phyloP scores from a whole-genome alignment of 1,139 yeast species.

The Debaryomycetaceae sp. region DNA sequence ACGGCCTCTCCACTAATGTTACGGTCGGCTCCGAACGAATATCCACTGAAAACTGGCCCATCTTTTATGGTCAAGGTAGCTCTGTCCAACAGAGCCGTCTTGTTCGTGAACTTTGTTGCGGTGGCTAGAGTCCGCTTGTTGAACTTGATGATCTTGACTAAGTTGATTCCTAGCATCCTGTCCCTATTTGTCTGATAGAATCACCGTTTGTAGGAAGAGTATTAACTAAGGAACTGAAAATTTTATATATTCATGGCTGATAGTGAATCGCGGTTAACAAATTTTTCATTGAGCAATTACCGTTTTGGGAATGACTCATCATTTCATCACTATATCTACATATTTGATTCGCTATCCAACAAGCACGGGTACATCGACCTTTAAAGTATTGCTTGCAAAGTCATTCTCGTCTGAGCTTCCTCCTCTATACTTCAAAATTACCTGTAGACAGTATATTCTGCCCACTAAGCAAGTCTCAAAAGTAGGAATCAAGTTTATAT shows the following conservation, averaged over 20 bases:
- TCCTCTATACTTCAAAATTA: constrained; percentile 38
- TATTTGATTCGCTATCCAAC: constrained; percentile 27
- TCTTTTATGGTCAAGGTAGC: constrained; percentile 89
- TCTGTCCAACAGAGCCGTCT: constrained; percentile 55
- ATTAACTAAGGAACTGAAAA: constrained; percentile 5
- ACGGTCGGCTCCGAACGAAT: constrained; percentile 90
- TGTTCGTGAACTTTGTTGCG: constrained; percentile 31
- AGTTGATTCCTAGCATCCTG: background rate
- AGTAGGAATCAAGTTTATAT: constrained; percentile 38
- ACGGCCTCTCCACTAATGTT: constrained; percentile 96
- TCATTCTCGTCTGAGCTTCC: constrained; percentile 32
- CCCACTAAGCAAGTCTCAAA: constrained; percentile 47
- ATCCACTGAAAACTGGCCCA: constrained; percentile 92
- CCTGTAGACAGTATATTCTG: constrained; percentile 39
- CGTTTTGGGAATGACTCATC: constrained; percentile 27
- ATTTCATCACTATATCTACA: background rate
- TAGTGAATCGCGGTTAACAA: constrained; percentile 41
- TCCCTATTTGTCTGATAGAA: background rate
- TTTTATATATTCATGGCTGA: constrained; percentile 15
- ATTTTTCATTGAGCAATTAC: constrained; percentile 21
- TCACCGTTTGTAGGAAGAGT: background rate
- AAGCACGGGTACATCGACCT: constrained; percentile 39
- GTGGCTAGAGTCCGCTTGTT: constrained; percentile 36
- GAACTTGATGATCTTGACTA: background rate
- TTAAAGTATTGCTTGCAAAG: constrained; percentile 32